Conservation (phyloP, 2,329 filamentous ascomycete species). For the Emmonsiellopsis sp. region DNA sequence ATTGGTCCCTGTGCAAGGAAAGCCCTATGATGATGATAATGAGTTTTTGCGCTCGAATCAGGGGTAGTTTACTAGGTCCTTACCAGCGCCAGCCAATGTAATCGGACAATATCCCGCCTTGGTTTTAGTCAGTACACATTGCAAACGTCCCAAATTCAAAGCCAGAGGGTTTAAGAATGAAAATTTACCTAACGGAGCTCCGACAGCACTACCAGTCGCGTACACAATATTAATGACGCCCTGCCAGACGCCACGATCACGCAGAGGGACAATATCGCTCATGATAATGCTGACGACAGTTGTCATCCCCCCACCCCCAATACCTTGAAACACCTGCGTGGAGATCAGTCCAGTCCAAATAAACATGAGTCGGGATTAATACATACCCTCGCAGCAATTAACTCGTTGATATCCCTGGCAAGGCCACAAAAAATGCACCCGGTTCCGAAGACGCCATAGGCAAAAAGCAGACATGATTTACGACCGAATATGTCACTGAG, state of each 20-base stretch:
- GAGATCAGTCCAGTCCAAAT: neutral
- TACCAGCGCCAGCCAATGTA: conserved; percentile 67
- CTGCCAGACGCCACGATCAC: conserved; percentile 65
- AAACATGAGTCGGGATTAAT: neutral
- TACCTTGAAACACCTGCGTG: conserved; percentile 45
- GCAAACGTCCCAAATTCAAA: neutral
- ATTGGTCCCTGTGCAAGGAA: conserved; percentile 64
- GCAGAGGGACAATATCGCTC: conserved; percentile 60
- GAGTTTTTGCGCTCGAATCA: conserved; percentile 9
- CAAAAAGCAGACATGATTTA: conserved; percentile 56
- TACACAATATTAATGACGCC: conserved; percentile 66
- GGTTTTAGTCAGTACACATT: conserved; percentile 10
- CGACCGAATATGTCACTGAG: conserved; percentile 63
- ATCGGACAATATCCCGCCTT: conserved; percentile 58
- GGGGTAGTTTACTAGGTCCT: conserved; percentile 12
- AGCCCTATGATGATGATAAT: conserved; percentile 39
- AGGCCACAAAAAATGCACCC: conserved; percentile 56
- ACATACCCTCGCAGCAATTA: conserved; percentile 53
- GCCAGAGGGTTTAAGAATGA: neutral
- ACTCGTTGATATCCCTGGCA: conserved; percentile 53
- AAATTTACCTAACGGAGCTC: conserved; percentile 53
- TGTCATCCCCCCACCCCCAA: conserved; percentile 65
- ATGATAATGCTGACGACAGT: conserved; percentile 61
- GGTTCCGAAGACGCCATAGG: conserved; percentile 55
- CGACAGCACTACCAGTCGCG: conserved; percentile 57